phyloP scores from a whole-genome alignment of 164 flowering plant genomes.

The Tetracentron sinense region DNA sequence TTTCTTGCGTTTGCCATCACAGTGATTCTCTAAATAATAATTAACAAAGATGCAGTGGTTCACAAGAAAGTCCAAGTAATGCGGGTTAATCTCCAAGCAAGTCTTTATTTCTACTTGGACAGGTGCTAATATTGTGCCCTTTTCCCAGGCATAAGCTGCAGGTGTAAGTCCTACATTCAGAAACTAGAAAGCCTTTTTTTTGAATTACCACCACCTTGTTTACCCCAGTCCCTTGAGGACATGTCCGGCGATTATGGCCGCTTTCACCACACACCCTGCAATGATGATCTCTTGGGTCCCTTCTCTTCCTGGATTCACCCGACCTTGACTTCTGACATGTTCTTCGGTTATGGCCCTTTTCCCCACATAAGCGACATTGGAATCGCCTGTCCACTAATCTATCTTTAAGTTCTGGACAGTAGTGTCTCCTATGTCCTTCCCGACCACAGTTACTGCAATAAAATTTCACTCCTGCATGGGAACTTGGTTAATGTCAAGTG shows the following conservation, averaged over 20 bases:
- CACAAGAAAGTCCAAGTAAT: background rate
- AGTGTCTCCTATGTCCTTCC: conserved; percentile 79
- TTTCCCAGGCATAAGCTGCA: conserved; percentile 38
- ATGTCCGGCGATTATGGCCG: conserved; percentile 52
- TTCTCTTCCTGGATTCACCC: conserved; percentile 20
- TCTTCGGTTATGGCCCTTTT: conserved; percentile 77
- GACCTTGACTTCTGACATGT: conserved; percentile 47
- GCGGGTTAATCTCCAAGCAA: background rate
- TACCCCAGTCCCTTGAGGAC: conserved; percentile 24
- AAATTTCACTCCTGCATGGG: conserved; percentile 57
- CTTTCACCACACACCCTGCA: conserved; percentile 39
- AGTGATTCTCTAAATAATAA: too few relatives aligned
- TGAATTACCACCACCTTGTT: background rate
- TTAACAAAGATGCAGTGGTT: too few relatives aligned
- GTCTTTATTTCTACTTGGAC: conserved; percentile 26
- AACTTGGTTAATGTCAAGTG: background rate
- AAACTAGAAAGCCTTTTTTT: background rate
- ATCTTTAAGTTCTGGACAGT: conserved; percentile 66
- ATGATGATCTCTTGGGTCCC: conserved; percentile 13
- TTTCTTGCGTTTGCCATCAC: too few relatives aligned
- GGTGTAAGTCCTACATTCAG: conserved; percentile 21
- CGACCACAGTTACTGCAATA: conserved; percentile 73
- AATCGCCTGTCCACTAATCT: conserved; percentile 32
- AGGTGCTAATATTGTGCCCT: conserved; percentile 62
- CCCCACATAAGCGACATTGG: conserved; percentile 68